Evolutionary conservation across 2,329 filamentous ascomycete genomes (phyloP).

Genomic region (Aureobasidium sp.): DNA sequence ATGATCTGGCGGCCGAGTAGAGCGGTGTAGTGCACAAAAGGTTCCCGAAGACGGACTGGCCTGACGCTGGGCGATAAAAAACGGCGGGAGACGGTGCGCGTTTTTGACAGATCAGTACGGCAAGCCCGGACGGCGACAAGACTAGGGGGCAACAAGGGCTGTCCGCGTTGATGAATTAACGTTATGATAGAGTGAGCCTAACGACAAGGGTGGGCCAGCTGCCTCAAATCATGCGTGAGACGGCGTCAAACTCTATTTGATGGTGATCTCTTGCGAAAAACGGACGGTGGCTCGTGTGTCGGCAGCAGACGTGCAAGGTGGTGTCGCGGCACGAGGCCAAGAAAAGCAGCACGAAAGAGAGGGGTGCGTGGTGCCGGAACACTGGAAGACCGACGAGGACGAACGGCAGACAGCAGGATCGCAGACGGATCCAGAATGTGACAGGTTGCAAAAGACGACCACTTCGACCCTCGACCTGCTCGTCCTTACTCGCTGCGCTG

Average conservation of each 20-base stretch:
- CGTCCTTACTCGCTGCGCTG: not conserved
- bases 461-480: not conserved
- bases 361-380: not conserved
- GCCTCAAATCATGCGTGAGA: constrained; percentile 9
- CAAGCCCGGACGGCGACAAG: constrained; percentile 9
- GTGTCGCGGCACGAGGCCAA: constrained; percentile 9
- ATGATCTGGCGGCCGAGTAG: constrained; percentile 24
- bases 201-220: constrained; percentile 2
- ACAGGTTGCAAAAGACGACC: not conserved
- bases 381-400: not conserved
- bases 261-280: not conserved
- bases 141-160: not conserved
- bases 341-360: not conserved
- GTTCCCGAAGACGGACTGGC: constrained; percentile 11
- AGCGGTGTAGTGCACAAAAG: constrained; percentile 15
- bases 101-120: constrained; percentile 14
- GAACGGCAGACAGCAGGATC: not conserved
- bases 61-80: constrained; percentile 9
- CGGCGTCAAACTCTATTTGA: constrained; percentile 13
- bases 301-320: not conserved
- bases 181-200: constrained; percentile 11
- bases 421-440: not conserved
- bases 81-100: constrained; percentile 12
- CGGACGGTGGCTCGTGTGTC: constrained; percentile 6
- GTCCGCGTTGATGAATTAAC: not conserved